Percentiles rank a stretch among this genome's conserved stretches.
These are phyloP conservation scores for Phytophthora pseudosyringae DNA, from an alignment of 352 stramenopile species.

Conservation along the genomic window DNA sequence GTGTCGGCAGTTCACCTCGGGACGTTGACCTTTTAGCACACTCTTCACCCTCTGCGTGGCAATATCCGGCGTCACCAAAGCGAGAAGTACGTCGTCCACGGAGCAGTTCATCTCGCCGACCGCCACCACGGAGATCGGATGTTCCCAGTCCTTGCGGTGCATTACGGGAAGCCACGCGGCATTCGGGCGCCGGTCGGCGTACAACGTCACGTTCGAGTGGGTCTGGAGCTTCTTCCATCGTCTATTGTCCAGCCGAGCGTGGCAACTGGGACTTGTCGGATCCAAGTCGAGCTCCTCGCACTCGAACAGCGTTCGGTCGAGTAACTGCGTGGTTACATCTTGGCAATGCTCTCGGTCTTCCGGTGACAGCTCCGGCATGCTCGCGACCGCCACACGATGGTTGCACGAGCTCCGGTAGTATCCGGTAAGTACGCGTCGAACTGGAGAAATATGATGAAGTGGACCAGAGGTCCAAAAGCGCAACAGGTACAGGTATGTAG, in stretches of 20 bases:
- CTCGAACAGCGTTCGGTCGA: conserved; percentile 27
- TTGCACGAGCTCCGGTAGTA: not conserved
- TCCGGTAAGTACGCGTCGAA: no score
- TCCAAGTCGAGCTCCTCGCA: conserved; percentile 25
- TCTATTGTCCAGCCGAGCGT: conserved; percentile 15
- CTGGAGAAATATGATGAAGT: conserved; percentile 14
- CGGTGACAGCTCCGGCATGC: conserved; percentile 19
- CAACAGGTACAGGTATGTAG: conserved; percentile 7
- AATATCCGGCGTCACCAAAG: conserved; percentile 16
- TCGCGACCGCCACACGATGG: not conserved
- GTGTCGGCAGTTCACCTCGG: conserved; percentile 16
- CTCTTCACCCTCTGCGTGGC: conserved; percentile 22
- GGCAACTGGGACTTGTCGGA: not conserved
- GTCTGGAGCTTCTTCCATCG: conserved; percentile 36
- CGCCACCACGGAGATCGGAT: conserved; percentile 23
- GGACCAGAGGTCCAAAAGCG: conserved; percentile 4
- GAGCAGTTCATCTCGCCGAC: conserved; percentile 25
- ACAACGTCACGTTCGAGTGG: conserved; percentile 23
- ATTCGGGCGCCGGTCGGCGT: conserved; percentile 26
- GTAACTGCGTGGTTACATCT: conserved; percentile 26
- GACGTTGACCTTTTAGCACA: conserved; percentile 16
- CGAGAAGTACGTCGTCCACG: conserved; percentile 26
- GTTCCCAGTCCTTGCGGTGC: conserved; percentile 20
- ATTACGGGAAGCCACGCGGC: conserved; percentile 28
- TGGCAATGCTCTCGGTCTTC: conserved; percentile 21